Base-by-base conservation (phyloP, 2,329 filamentous ascomycete genomes). In the Ophioceras dolichostomum region DNA sequence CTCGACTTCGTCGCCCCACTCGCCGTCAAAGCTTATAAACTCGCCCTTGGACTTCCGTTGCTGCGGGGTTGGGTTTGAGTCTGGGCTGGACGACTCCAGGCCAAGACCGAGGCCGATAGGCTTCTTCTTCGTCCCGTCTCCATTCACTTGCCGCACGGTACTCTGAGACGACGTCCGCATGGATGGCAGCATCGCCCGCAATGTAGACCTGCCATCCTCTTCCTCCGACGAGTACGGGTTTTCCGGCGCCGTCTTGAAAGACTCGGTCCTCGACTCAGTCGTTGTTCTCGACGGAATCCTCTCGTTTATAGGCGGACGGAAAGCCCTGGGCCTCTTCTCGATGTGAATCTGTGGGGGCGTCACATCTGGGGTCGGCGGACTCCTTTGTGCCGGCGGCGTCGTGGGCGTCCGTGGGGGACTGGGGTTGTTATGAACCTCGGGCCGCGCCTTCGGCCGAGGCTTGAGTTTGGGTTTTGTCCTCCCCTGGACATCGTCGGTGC, bases 301-400 rank as follows among this genome's bases (percentile, higher is more conserved):
- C 44, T 76, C 68, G 43, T 56, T 58, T 32, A 65, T 49, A 14
- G 56, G 52, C 14, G 69, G 67, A 22, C 70, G 68, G 16, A 13
- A 50, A 37, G 59, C 51, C 49, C 60, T 63, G 13, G 65, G 57
- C 40, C 63, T 64, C 27, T 55, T 56, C 34, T 53, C 50, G 31
- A 58, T 55, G 41, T 41, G 43, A 7, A 46, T 45, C 14, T 75
- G 70, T 26, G 82, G 82, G 37, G 81, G 83, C 13, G 82, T 87
- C 32, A 81, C 71, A 56, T 86, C 82, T 24, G 82, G 83, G 3
- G 82, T 87, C 22, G 79, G 81, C 13, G 79, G 79, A 47, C 76
- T 83, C 49, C 70, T 68, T 45, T 79, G 73, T 45, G 75, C 73
- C 20, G 75, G 68, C 35, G 79, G 77, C 5, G 79, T 83, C 38